Evolutionary conservation across 2,329 filamentous ascomycete genomes (phyloP).

Genomic region (Metarhizium robertsii): DNA sequence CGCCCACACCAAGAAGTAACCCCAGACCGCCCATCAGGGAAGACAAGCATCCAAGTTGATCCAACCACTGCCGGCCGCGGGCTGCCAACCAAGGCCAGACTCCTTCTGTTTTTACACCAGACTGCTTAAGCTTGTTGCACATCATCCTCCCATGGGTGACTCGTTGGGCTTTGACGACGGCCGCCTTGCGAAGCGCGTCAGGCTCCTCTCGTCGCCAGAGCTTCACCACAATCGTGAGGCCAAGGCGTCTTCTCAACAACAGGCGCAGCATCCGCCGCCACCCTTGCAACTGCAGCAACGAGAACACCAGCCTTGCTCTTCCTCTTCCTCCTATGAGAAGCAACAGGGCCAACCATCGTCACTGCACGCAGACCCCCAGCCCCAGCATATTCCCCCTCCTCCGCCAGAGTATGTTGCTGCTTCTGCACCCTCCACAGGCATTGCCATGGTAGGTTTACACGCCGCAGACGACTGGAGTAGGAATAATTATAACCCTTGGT

Average conservation of each 20-base stretch:
- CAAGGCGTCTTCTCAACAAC: neutral
- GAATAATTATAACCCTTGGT: neutral
- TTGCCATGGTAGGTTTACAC: neutral
- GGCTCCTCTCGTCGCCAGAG: conserved; percentile 7
- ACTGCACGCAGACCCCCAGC: neutral
- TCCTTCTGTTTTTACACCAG: too few species aligned
- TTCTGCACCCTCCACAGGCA: neutral
- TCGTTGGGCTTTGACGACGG: conserved; percentile 5
- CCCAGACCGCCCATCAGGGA: too few species aligned
- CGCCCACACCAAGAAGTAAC: too few species aligned
- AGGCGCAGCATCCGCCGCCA: neutral
- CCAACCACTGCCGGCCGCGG: too few species aligned
- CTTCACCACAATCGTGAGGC: neutral
- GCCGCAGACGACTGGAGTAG: neutral
- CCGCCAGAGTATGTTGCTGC: neutral
- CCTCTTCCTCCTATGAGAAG: neutral
- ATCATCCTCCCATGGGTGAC: conserved; percentile 10
- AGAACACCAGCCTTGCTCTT: neutral
- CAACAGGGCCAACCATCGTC: neutral
- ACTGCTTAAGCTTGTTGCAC: neutral
- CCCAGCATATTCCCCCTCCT: neutral
- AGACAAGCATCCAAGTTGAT: too few species aligned
- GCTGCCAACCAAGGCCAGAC: too few species aligned
- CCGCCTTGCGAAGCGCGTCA: conserved; percentile 15
- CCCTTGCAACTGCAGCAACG: neutral